phyloP scores from a whole-genome alignment of 176 grass and related monocot genomes.

The Calamus simplicifolius region DNA sequence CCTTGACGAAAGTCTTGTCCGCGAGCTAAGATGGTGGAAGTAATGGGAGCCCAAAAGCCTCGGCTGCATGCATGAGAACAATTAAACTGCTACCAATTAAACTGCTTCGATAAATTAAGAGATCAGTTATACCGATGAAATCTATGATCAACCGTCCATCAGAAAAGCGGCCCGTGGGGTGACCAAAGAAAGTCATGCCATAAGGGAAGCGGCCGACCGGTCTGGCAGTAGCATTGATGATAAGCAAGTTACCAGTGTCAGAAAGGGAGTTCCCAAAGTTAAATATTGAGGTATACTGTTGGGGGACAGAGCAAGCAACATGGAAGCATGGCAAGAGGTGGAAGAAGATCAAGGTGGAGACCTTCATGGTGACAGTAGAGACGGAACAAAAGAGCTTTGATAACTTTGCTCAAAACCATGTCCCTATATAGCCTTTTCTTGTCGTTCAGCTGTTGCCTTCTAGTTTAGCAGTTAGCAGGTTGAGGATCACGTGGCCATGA shows the following conservation, averaged over 20 bases:
- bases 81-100: not conserved
- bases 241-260: slow-evolving; percentile 35
- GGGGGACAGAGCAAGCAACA: not conserved
- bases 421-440: no score
- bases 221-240: not conserved
- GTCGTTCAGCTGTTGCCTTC: no score
- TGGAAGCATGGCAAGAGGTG: not conserved
- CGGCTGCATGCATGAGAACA: slow-evolving; percentile 38
- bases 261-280: slow-evolving; percentile 37
- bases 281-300: slow-evolving; percentile 25
- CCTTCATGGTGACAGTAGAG: no score
- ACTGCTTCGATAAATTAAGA: no score
- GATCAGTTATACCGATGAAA: slow-evolving; percentile 43
- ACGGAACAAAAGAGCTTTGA: no score
- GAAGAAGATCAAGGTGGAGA: not conserved
- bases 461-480: no score
- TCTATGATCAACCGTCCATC: slow-evolving; percentile 79
- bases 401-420: no score
- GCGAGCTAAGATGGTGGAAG: slow-evolving; percentile 48
- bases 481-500: no score
- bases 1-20: slow-evolving; percentile 42
- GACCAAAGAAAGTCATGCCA: slow-evolving; percentile 89
- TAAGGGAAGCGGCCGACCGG: slow-evolving; percentile 32
- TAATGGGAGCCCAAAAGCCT: slow-evolving; percentile 71
- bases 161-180: slow-evolving; percentile 73